Evolutionary conservation across 345 rosid genomes (phyloP), one percentile per base, ranked within the genome.

Genomic region (Eucalyptus sp.): DNA sequence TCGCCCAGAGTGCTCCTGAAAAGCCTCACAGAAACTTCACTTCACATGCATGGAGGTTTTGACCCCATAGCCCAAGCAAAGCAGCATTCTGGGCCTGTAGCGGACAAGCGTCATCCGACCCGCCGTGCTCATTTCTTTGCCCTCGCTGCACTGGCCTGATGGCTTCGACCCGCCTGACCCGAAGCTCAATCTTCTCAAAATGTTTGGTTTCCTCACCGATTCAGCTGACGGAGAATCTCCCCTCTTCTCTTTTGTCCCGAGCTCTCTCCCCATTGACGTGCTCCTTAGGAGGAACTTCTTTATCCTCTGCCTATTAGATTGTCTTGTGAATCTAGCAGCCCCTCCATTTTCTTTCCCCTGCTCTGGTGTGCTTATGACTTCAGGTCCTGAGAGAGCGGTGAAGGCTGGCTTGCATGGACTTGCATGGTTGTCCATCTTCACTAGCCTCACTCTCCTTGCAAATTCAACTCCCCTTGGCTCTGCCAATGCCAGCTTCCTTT

Each of bases 61-160:
- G 25, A 86, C 37, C 43, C 92, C 91, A 54, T 66, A 88, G 48
- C 95, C 97, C 93, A 93, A 79, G 88, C 96, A 94, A 52, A 93
- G 91, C 71, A 93, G 90, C 71, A 91, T 87, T 86, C 87, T 91
- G 20, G 94, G 93, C 91, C 89, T 90, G 66, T 88, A 62, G 27
- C 88, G 91, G 25, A 49, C 56, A 1, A 88, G 54, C 16, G 91
- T 68, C 87, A 87, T 86, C 81, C 88, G 86, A 71, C 87, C 89
- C 44, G 86, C 87, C 48, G 90, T 86, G 50, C 92, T 58, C 52
- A 51, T 71, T 89, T 33, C 86, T 90, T 86, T 91, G 89, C 91
- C 50, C 90, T 66, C 87, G 48, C 37, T 64, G 76, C 76, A 64
- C 9, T 20, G 83, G 83, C 48, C 83, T 24, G 48, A 51, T 25